Evolutionary conservation across 768 basidiomycete species (phyloP).

Genomic region (Suillus discolor): DNA sequence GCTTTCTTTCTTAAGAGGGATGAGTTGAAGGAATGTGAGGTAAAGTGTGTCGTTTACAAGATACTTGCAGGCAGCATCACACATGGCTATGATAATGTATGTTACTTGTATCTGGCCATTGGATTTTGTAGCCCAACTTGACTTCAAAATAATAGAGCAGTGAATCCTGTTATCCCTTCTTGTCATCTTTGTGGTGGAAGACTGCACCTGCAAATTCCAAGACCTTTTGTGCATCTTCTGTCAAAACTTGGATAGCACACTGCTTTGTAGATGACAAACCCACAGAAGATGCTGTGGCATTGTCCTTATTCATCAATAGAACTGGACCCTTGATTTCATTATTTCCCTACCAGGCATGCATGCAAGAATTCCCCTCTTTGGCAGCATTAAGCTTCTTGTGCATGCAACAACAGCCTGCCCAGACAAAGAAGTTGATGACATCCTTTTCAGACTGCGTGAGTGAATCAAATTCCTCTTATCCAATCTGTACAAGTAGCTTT

Average conservation of each 20-base stretch:
- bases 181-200: no score
- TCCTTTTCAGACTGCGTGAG: neutral
- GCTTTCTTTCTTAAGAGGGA: no score
- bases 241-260: no score
- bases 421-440: neutral
- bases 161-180: no score
- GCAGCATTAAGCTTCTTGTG: neutral
- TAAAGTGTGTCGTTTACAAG: neutral
- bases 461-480: no score
- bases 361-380: neutral
- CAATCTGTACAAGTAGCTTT: no score
- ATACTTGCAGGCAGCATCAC: conserved; percentile 20
- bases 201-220: no score
- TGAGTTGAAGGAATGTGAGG: no score
- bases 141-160: no score
- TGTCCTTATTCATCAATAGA: neutral
- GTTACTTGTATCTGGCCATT: conserved; percentile 40
- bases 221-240: no score
- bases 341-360: neutral
- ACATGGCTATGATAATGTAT: conserved; percentile 29
- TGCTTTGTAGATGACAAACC: no score
- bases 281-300: neutral
- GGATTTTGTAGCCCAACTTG: neutral
- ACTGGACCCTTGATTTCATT: neutral
- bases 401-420: neutral